Evolutionary conservation across 306 rosid genomes (phyloP), one percentile per base, ranked within the genome.

Genomic region (Urtica urens): DNA sequence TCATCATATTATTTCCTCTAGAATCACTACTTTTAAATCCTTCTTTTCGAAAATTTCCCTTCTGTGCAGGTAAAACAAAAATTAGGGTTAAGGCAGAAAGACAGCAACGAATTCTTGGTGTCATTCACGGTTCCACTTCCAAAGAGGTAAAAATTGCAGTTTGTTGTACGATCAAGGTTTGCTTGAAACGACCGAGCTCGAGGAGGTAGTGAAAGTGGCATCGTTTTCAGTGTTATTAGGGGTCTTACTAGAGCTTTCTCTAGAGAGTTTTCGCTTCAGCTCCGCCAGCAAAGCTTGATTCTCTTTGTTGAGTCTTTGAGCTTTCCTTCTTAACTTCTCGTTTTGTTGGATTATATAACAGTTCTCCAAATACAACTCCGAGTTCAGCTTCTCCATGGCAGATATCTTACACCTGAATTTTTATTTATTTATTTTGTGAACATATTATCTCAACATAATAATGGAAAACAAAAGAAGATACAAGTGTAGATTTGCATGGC

Each of bases 271-370:
- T 41, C 30, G 59, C 63, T 66, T 62, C 63, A 58, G 59, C 53
- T 53, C 73, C 5, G 66, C 58, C 25, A 46, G 35, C 65, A 67
- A 49, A 27, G 43, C 55, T 34, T 65, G 46, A 38, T 62, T 75
- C 72, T 62, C 63, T 56, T 50, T 41, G 54, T 65, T 63, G 49
- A 67, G 68, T 49, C 51, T 49, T 41, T 61, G 56, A 56, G 67
- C 72, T 60, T 58, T 69, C 59, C 60, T 55, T 59, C 62, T 40
- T 43, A 30, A 53, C 63, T 51, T 53, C 35, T 63, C 64, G 58
- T 63, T 82, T 62, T 47, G 55, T 42, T 63, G 54, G 60, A 72
- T 56, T 18, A 30, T 61, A 55, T 46, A 54, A 33, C 56, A 57
- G 60, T 65, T 76, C 31, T 65, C 63, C 65, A 64, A 65, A 45